These are phyloP conservation scores for Naganishia antarctica DNA, from an alignment of 768 basidiomycete genomes.

Conservation along the genomic window DNA sequence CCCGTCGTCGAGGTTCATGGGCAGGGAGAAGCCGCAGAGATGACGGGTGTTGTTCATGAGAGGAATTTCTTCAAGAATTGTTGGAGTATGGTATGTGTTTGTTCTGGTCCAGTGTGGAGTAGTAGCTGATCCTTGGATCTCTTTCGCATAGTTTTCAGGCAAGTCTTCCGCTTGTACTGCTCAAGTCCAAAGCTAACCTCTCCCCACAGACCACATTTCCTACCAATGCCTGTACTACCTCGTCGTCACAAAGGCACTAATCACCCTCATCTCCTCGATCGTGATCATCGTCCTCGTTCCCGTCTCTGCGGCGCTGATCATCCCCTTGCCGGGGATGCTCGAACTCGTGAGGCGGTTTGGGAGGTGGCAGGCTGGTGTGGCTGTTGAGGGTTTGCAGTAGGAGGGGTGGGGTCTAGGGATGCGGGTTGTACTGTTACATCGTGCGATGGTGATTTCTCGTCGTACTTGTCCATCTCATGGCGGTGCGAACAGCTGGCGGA, in stretches of 20 bases:
- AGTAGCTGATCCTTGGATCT: neutral
- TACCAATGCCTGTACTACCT: slow-evolving; percentile 46
- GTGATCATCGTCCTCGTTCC: slow-evolving; percentile 38
- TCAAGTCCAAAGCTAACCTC: neutral
- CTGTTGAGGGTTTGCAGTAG: slow-evolving; percentile 40
- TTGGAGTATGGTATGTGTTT: slow-evolving; percentile 41
- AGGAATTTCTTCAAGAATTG: slow-evolving; percentile 46
- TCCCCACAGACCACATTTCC: slow-evolving; percentile 38
- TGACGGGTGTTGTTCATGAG: slow-evolving; percentile 35
- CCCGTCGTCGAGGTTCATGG: slow-evolving; percentile 25
- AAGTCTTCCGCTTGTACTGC: neutral
- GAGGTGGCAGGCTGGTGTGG: slow-evolving; percentile 46
- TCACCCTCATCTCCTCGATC: slow-evolving; percentile 45
- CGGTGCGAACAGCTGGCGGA: no score
- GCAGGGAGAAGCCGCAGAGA: slow-evolving; percentile 24
- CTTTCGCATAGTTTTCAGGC: neutral
- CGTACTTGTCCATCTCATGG: no score
- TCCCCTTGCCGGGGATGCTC: slow-evolving; percentile 39
- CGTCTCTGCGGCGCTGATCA: slow-evolving; percentile 32
- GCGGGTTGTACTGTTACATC: neutral
- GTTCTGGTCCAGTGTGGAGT: neutral
- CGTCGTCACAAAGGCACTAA: slow-evolving; percentile 45
- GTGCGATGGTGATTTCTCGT: slow-evolving; percentile 4
- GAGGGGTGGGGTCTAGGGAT: neutral
- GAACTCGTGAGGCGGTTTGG: slow-evolving; percentile 39